Evolutionary conservation across 495 filamentous ascomycete species (phyloP).

Genomic region (Xylaria intraflava): DNA sequence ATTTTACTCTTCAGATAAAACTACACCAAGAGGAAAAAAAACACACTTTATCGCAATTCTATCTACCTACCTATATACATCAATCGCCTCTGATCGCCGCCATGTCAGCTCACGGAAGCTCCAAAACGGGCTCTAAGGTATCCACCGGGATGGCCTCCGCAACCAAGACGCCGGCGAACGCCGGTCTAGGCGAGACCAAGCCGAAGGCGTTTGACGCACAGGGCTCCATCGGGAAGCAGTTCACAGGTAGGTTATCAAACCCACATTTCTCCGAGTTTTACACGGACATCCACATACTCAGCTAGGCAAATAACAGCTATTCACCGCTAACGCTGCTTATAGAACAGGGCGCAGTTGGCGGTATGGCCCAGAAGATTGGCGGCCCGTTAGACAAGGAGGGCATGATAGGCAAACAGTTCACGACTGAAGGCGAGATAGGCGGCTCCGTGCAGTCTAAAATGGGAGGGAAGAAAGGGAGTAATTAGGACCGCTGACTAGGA

Average conservation of each 20-base stretch:
- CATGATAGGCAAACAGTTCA: conserved; percentile 40
- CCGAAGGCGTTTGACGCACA: conserved; percentile 29
- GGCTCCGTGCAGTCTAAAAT: conserved; percentile 39
- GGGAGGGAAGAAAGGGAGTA: conserved; percentile 32
- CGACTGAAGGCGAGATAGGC: conserved; percentile 31
- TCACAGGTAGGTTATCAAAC: conserved; percentile 27
- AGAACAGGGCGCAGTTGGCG: conserved; percentile 41
- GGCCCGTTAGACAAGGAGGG: conserved; percentile 42
- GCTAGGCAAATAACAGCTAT: background rate
- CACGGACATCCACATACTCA: too few species aligned
- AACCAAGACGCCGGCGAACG: conserved; percentile 21
- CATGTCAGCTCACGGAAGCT: conserved; percentile 25
- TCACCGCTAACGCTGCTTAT: background rate
- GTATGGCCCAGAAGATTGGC: conserved; percentile 41
- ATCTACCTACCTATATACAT: background rate
- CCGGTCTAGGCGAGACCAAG: conserved; percentile 20
- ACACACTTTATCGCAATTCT: background rate
- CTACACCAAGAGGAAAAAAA: background rate
- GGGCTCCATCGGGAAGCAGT: conserved; percentile 32
- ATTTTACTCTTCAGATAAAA: too few species aligned
- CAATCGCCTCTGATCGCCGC: background rate
- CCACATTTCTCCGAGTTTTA: too few species aligned
- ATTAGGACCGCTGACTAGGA: too few species aligned
- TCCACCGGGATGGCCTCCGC: conserved; percentile 21
- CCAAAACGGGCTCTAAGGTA: conserved; percentile 22